Evolutionary conservation across 768 basidiomycete genomes (phyloP).

Genomic region (Suillus americanus): DNA sequence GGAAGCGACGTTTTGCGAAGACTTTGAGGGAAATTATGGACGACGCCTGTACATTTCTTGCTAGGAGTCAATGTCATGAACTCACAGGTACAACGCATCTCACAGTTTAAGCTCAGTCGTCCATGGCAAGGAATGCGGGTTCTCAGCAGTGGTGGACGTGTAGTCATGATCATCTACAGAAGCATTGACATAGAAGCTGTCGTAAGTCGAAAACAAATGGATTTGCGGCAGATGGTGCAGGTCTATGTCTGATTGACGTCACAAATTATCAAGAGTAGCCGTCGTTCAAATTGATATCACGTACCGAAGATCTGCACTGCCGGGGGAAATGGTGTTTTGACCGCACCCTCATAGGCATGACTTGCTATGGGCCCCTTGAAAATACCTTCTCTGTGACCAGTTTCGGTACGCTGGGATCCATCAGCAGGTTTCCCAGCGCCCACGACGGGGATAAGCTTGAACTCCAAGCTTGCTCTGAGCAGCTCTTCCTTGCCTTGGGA

Average conservation of each 20-base stretch:
- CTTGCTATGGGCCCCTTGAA: too few species aligned
- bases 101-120: slow-evolving; percentile 5
- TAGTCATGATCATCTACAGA: background rate
- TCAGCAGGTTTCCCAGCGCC: background rate
- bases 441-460: background rate
- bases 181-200: slow-evolving; percentile 9
- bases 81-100: background rate
- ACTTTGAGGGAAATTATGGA: slow-evolving; percentile 9
- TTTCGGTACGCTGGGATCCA: background rate
- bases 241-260: background rate
- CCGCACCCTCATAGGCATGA: background rate
- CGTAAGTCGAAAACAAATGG: background rate
- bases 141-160: background rate
- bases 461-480: background rate
- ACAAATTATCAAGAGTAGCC: background rate
- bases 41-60: slow-evolving; percentile 6
- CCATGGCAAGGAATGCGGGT: slow-evolving; percentile 6
- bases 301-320: background rate
- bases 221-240: slow-evolving; percentile 6
- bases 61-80: background rate
- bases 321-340: background rate
- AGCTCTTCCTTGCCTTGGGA: background rate
- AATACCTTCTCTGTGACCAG: background rate
- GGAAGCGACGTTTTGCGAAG: slow-evolving; percentile 8
- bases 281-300: background rate